These are phyloP conservation scores for Cercospora janseana DNA, from an alignment of 2,329 filamentous ascomycete species.

Conservation along the genomic window DNA sequence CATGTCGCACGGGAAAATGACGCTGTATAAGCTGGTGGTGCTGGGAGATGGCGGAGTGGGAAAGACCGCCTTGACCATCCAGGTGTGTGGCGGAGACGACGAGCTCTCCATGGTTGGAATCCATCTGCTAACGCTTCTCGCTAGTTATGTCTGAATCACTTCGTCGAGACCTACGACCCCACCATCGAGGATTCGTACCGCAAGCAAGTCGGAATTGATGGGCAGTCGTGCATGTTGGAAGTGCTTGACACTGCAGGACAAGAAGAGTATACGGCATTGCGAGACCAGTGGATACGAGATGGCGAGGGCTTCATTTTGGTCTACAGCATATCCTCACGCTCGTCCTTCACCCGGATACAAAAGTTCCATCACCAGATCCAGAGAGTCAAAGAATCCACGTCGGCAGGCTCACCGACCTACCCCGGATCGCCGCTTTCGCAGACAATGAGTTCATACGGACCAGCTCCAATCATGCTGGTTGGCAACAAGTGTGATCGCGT, in stretches of 20 bases:
- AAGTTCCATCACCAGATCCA: slow-evolving; percentile 97
- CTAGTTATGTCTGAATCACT: slow-evolving; percentile 93
- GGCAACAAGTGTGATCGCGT: slow-evolving; percentile 98
- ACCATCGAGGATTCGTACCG: slow-evolving; percentile 68
- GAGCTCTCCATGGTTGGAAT: neutral
- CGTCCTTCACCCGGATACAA: slow-evolving; percentile 91
- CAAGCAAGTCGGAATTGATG: slow-evolving; percentile 79
- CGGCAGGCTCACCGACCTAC: slow-evolving; percentile 70
- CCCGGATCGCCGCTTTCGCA: slow-evolving; percentile 69
- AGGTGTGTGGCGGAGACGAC: slow-evolving; percentile 43
- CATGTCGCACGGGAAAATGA: slow-evolving; percentile 43
- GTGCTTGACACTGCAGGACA: slow-evolving; percentile 96
- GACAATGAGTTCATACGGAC: slow-evolving; percentile 58
- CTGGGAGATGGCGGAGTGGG: slow-evolving; percentile 97
- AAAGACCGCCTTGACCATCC: slow-evolving; percentile 98
- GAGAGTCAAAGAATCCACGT: slow-evolving; percentile 86
- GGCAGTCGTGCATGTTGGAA: slow-evolving; percentile 94
- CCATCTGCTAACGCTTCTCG: slow-evolving; percentile 16
- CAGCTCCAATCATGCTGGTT: slow-evolving; percentile 94
- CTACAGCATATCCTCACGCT: slow-evolving; percentile 96
- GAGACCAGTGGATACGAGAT: slow-evolving; percentile 98
- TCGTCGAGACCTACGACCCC: slow-evolving; percentile 83
- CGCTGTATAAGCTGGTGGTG: slow-evolving; percentile 83
- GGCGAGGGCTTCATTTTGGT: slow-evolving; percentile 97
- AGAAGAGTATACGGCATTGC: slow-evolving; percentile 94